These are phyloP conservation scores for Boletus huronensis DNA, from an alignment of 768 basidiomycete genomes.

Conservation along the genomic window DNA sequence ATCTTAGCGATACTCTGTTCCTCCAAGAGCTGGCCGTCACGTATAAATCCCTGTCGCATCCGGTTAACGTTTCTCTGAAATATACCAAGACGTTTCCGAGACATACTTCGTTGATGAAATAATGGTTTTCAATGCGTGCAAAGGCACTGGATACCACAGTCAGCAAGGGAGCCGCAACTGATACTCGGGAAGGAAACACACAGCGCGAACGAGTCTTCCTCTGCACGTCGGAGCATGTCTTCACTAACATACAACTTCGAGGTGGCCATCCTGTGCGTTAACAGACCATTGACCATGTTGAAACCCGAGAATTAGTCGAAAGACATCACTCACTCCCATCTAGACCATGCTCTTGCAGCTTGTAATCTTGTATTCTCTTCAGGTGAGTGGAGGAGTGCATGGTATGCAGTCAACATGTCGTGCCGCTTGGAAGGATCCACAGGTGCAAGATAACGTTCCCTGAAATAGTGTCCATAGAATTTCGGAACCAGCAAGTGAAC, in stretches of 20 bases:
- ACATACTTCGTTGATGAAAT: slow-evolving; percentile 75
- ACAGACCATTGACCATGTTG: neutral
- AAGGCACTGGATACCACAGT: slow-evolving; percentile 56
- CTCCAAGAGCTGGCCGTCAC: slow-evolving; percentile 84
- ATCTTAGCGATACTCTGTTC: slow-evolving; percentile 86
- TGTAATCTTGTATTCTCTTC: slow-evolving; percentile 61
- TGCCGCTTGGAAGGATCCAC: slow-evolving; percentile 79
- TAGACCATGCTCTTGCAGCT: slow-evolving; percentile 84
- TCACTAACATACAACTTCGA: slow-evolving; percentile 71
- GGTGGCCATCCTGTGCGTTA: slow-evolving; percentile 67
- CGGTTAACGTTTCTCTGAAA: slow-evolving; percentile 3
- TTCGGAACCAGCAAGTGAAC: neutral
- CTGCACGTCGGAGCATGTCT: slow-evolving; percentile 62
- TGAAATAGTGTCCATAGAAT: slow-evolving; percentile 27
- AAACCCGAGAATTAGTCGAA: neutral
- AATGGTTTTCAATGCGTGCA: slow-evolving; percentile 87
- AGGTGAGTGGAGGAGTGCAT: slow-evolving; percentile 67
- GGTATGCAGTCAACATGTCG: slow-evolving; percentile 83
- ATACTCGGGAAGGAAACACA: slow-evolving; percentile 32
- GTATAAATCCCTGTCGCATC: slow-evolving; percentile 66
- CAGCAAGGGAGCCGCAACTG: slow-evolving; percentile 3
- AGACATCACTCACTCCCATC: slow-evolving; percentile 72
- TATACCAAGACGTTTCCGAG: neutral
- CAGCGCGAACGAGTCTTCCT: slow-evolving; percentile 74
- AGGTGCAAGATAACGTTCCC: slow-evolving; percentile 79